A percentile compares a stretch with the other conserved stretches of the same genome.
phyloP scores from a whole-genome alignment of 139 green algal species.

The Eudorina sp. region DNA sequence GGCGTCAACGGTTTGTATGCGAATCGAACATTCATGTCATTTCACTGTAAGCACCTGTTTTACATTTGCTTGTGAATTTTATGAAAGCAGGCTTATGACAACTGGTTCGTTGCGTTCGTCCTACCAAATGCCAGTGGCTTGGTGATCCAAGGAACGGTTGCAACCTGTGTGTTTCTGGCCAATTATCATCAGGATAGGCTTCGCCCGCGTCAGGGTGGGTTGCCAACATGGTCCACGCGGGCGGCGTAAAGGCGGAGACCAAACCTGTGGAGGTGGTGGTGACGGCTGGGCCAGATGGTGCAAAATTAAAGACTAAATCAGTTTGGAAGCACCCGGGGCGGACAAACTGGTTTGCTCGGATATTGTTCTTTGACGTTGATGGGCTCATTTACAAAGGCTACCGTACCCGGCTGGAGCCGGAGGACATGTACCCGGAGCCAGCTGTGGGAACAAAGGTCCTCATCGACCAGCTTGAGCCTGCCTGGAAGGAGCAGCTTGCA shows the following conservation, averaged over 20 bases:
- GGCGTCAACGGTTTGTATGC: too few relatives aligned
- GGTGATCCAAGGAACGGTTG: too few relatives aligned
- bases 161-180: too few relatives aligned
- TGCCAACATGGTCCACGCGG: background rate
- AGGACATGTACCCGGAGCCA: slow-evolving; percentile 25
- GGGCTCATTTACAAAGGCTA: slow-evolving; percentile 44
- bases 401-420: slow-evolving; percentile 45
- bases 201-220: too few relatives aligned
- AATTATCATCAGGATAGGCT: too few relatives aligned
- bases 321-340: background rate
- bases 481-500: slow-evolving; percentile 40
- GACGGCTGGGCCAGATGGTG: background rate
- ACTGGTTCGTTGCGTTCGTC: too few relatives aligned
- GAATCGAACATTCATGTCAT: too few relatives aligned
- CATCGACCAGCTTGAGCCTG: slow-evolving; percentile 17
- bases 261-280: background rate
- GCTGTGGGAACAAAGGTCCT: background rate
- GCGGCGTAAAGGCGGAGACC: background rate
- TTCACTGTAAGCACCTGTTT: too few relatives aligned
- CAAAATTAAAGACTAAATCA: background rate
- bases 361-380: slow-evolving; percentile 56
- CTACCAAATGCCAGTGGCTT: too few relatives aligned
- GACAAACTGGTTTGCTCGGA: background rate
- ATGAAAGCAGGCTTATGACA: too few relatives aligned
- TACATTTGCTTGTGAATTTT: too few relatives aligned